Evolutionary conservation across 2,329 filamentous ascomycete genomes (phyloP).

Genomic region (Monosporascus ibericus): DNA sequence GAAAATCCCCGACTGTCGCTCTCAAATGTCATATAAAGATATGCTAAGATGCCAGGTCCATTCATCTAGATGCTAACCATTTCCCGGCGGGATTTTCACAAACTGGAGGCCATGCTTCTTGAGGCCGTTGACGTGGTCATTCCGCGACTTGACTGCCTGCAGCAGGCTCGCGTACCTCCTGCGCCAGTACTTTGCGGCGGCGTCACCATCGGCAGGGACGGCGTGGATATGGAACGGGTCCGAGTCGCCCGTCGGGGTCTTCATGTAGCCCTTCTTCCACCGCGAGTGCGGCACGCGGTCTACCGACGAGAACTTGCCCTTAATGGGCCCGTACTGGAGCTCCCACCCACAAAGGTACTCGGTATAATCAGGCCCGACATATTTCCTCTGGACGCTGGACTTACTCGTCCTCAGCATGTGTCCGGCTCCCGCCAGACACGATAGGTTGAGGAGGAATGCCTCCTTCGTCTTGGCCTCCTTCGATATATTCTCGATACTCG

Average conservation of each 20-base stretch:
- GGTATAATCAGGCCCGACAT: conserved; percentile 34
- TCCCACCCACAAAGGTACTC: conserved; percentile 50
- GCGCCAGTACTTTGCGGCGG: conserved; percentile 22
- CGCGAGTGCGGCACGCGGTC: conserved; percentile 38
- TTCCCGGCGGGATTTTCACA: background rate
- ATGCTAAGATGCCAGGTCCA: no score
- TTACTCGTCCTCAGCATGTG: conserved; percentile 40
- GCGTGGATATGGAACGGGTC: conserved; percentile 13
- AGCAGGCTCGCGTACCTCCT: conserved; percentile 17
- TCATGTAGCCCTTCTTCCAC: conserved; percentile 30
- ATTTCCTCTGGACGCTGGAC: conserved; percentile 36
- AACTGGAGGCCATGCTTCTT: background rate
- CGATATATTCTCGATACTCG: conserved; percentile 47
- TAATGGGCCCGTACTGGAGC: conserved; percentile 47
- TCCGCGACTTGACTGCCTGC: background rate
- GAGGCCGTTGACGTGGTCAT: background rate
- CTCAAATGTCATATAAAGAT: no score
- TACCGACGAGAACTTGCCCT: conserved; percentile 47
- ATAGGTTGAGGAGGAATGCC: conserved; percentile 53
- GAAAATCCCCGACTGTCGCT: no score
- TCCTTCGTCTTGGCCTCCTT: conserved; percentile 45
- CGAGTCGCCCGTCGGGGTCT: conserved; percentile 5
- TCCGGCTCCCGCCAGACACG: conserved; percentile 49
- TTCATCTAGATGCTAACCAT: background rate
- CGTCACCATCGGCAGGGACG: conserved; percentile 24